Evolutionary conservation across 1,284 basidiomycete genomes (phyloP).

Genomic region (Butyriboletus appendiculatus): DNA sequence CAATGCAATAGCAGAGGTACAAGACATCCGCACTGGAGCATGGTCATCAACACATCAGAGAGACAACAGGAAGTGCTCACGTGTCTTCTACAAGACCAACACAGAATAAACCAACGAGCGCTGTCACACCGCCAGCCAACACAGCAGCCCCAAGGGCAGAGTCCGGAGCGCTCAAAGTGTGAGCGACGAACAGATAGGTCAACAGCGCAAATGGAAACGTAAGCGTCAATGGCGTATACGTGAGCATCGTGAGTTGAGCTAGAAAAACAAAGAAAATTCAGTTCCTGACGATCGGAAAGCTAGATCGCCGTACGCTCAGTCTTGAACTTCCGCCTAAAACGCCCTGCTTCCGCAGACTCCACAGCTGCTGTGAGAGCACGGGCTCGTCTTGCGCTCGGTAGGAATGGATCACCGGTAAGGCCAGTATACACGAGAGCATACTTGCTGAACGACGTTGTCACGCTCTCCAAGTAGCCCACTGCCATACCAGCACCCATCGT

Average conservation of each 20-base stretch:
- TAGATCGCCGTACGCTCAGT: conserved; percentile 51
- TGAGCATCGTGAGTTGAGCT: conserved; percentile 74
- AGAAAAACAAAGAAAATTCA: conserved; percentile 18
- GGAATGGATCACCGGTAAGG: conserved; percentile 84
- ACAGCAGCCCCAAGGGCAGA: conserved; percentile 79
- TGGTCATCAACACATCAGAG: conserved; percentile 2
- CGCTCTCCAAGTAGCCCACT: conserved; percentile 57
- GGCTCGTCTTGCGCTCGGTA: conserved; percentile 72
- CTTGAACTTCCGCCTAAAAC: conserved; percentile 50
- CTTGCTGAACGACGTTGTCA: conserved; percentile 75
- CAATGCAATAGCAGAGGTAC: conserved; percentile 89
- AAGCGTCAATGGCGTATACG: conserved; percentile 77
- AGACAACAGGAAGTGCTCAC: conserved; percentile 39
- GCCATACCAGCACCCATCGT: conserved; percentile 44
- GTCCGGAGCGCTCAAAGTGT: conserved; percentile 75
- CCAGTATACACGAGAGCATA: conserved; percentile 87
- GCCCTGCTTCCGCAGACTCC: conserved; percentile 38
- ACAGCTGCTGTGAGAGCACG: conserved; percentile 56
- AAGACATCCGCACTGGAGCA: conserved; percentile 68
- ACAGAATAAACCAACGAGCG: conserved; percentile 81
- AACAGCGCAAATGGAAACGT: conserved; percentile 79
- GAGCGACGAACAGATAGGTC: conserved; percentile 88
- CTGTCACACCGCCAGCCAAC: conserved; percentile 78
- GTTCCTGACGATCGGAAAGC: not conserved
- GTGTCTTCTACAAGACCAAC: conserved; percentile 81